Conservation (phyloP, 352 stramenopile genomes). For the Phytopythium ostracodes region DNA sequence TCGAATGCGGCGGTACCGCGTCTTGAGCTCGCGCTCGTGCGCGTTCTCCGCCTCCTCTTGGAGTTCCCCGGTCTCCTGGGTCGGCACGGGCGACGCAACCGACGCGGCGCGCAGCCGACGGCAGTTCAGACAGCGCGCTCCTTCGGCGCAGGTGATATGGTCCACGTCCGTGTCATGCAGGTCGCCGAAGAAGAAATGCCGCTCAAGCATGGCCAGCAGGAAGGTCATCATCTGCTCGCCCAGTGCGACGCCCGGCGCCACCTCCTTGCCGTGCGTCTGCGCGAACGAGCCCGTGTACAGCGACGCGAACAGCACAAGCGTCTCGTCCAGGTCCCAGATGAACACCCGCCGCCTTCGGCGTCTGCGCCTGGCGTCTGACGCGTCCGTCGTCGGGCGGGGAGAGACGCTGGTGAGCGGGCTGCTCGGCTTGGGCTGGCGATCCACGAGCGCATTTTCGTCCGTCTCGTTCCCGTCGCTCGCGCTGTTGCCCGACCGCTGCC, state of each 20-base stretch:
- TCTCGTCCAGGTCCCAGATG: conserved; percentile 86
- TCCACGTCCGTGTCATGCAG: conserved; percentile 69
- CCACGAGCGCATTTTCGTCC: not conserved
- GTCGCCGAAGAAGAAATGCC: conserved; percentile 82
- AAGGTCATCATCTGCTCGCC: conserved; percentile 87
- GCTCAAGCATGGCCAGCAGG: conserved; percentile 71
- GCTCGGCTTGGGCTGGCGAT: not conserved
- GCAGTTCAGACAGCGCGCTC: conserved; percentile 4
- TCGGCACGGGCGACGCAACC: not conserved
- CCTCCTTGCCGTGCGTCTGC: conserved; percentile 51
- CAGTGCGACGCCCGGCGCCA: conserved; percentile 50
- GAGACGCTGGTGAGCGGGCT: conserved; percentile 1
- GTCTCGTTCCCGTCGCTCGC: not conserved
- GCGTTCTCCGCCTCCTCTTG: not conserved
- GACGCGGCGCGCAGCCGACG: not conserved
- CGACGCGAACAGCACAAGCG: conserved; percentile 76
- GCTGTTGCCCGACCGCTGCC: conserved; percentile 22
- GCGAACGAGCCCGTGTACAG: conserved; percentile 75
- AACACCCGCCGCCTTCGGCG: conserved; percentile 37
- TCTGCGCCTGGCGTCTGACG: not conserved
- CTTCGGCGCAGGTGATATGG: conserved; percentile 41
- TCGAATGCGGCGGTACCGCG: conserved; percentile 64
- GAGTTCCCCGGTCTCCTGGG: not conserved
- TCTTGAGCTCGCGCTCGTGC: conserved; percentile 9
- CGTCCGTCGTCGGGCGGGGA: not conserved